Evolutionary conservation across 305 asterid genomes (phyloP), one percentile per base, ranked within the genome.

Genomic region (Ilex paraguariensis): DNA sequence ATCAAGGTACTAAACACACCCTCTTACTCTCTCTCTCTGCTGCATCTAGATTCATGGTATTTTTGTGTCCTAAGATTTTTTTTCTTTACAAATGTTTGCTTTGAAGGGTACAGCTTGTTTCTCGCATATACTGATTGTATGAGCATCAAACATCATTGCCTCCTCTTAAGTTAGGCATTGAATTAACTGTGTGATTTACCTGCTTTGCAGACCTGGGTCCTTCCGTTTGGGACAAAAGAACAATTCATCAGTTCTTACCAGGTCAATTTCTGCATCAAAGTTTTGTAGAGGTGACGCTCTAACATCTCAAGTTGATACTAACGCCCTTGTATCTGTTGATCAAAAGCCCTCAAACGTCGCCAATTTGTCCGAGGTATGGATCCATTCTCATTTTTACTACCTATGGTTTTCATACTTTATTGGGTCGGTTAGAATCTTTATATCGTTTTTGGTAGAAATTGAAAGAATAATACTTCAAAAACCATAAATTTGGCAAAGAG

Each of bases 221-320:
- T 57, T 69, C 51, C 89, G 77, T 81, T 53, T 78, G 53, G 87
- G 80, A 56, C 78, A 74, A 15, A 88, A 77, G 61, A 76, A 61
- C 49, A 77, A 75, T 64, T 63, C 84, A 59, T 82, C 85, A 5
- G 63, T 82, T 13, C 72, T 91, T 71, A 78, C 90, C 9, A 81
- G 86, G 66, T 78, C 85, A 48, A 59, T 91, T 59, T 82, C 85
- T 61, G 79, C 86, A 39, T 76, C 96, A 44, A 91, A 71, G 82
- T 77, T 92, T 13, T 90, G 97, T 69, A 81, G 95, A 71, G 91
- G 95, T n/a, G 93, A 81, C 74, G 77, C 75, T 68, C 44, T 87
- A 51, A 75, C 64, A 9, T 63, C 84, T 44, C 92, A 87, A 70
- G 73, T 87, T 72, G 90, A 87, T 70, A 39, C 79, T 44, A 68